These are phyloP conservation scores for Daldinia eschscholtzii DNA, from an alignment of 2,329 filamentous ascomycete species.

Conservation along the genomic window DNA sequence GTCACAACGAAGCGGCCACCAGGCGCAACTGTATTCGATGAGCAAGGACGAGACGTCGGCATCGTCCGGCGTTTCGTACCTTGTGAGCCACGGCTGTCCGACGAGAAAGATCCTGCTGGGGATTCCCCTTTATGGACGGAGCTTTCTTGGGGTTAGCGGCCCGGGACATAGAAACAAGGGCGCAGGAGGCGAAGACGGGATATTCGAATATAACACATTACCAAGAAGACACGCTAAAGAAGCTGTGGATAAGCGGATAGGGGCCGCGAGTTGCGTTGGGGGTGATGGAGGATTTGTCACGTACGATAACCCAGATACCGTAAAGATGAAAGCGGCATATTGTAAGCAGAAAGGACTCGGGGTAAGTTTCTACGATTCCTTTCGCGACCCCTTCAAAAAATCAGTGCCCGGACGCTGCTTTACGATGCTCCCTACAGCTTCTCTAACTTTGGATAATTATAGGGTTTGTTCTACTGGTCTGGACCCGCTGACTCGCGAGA, in stretches of 20 bases:
- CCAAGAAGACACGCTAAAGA: slow-evolving; percentile 73
- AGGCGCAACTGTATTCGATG: slow-evolving; percentile 78
- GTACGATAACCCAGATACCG: slow-evolving; percentile 83
- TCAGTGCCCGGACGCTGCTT: neutral
- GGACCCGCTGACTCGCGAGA: slow-evolving; percentile 77
- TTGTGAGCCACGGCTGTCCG: slow-evolving; percentile 75
- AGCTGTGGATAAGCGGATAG: slow-evolving; percentile 73
- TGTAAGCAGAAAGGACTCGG: slow-evolving; percentile 78
- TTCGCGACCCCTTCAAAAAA: slow-evolving; percentile 12
- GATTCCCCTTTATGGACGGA: slow-evolving; percentile 80
- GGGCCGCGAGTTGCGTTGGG: slow-evolving; percentile 79
- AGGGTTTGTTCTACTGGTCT: slow-evolving; percentile 86
- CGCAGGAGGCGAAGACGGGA: slow-evolving; percentile 72
- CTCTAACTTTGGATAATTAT: slow-evolving; percentile 23
- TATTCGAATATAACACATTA: slow-evolving; percentile 80
- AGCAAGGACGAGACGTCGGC: slow-evolving; percentile 72
- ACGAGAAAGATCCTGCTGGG: slow-evolving; percentile 80
- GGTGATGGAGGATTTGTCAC: slow-evolving; percentile 82
- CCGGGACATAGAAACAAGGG: slow-evolving; percentile 72
- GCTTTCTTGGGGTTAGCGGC: slow-evolving; percentile 75
- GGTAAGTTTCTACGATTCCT: slow-evolving; percentile 56
- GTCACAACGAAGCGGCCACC: slow-evolving; percentile 76
- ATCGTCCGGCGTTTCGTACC: slow-evolving; percentile 74
- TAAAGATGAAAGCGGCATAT: slow-evolving; percentile 79
- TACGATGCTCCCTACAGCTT: neutral